These are phyloP conservation scores for Candida peoriensis DNA, from an alignment of 805 yeast species.

Conservation along the genomic window DNA sequence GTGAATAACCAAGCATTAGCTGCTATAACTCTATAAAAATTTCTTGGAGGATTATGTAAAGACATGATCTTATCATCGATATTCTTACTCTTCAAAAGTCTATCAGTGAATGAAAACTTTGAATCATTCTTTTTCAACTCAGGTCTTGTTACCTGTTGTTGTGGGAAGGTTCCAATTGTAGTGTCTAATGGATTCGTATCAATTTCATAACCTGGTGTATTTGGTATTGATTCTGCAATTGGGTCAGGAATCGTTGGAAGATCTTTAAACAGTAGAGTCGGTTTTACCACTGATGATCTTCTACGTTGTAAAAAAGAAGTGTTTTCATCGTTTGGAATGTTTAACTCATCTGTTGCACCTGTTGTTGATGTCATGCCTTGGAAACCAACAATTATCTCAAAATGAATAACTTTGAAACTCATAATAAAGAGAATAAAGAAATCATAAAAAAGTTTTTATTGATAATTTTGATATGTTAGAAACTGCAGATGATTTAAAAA, in stretches of 20 bases:
- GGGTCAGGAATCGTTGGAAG: slow-evolving; percentile 27
- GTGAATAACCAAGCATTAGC: slow-evolving; percentile 36
- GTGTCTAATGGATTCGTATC: not conserved
- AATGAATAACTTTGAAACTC: too few species aligned
- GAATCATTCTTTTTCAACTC: not conserved
- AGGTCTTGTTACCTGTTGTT: not conserved
- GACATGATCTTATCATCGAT: slow-evolving; percentile 28
- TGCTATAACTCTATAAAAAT: slow-evolving; percentile 37
- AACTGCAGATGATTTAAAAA: too few species aligned
- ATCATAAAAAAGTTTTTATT: too few species aligned
- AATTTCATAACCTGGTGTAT: slow-evolving; percentile 35
- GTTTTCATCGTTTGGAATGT: too few species aligned
- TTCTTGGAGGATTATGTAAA: slow-evolving; percentile 37
- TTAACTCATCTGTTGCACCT: too few species aligned
- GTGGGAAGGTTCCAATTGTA: not conserved
- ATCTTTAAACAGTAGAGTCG: not conserved
- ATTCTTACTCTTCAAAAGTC: not conserved
- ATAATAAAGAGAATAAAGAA: too few species aligned
- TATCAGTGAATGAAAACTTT: not conserved
- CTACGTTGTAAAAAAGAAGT: too few species aligned
- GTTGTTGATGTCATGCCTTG: too few species aligned
- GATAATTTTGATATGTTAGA: too few species aligned
- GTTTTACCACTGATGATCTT: too few species aligned
- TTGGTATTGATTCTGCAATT: slow-evolving; percentile 36
- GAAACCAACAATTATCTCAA: too few species aligned